Evolutionary conservation across 805 yeast species (phyloP), one percentile per base, ranked within the genome.

Genomic region (Komagataella pseudopastoris): DNA sequence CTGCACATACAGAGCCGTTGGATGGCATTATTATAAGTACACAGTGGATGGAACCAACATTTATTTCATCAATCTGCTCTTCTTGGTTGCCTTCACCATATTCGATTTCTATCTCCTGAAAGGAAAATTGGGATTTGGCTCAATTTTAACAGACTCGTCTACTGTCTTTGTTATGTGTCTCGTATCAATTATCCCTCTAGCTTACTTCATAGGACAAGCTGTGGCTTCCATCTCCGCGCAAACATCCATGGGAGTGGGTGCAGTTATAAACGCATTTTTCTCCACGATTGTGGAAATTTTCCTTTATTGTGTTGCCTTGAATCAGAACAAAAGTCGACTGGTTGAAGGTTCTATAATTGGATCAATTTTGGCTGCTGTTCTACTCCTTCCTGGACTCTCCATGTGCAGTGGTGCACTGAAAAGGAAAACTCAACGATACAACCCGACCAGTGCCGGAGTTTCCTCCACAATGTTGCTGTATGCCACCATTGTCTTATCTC

Each of bases 171-270:
- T 79, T 47, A 68, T 88, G 16, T 85, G 96, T 63, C 68, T 93
- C 53, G 72, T 85, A 49, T 86, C 96, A 1, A 88, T 93, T 53
- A 78, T 93, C 44, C 99, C 99, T 6, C 71, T 93, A 57, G 98
- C 99, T 0, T 91, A 93, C 63, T 93, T 89, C 67, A 90, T 93
- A 59, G 99, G 99, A 3, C 98, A 91, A 66, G 98, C 98, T 5
- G 99, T 93, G n/a, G 99, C 99, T 0, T 90, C 98, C 2, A 93
- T 93, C 53, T 86, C 96, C 6, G 98, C 99, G 0, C 99, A 93
- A 69, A 88, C 97, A 0, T 90, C 97, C 0, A 93, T 93, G 99
- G 97, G 98, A 24, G 81, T 93, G 54, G 98, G 98, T 71, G 99
- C 99, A 1, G 96, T 90, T 0, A 89, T 93, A 59, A 93, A 93